phyloP scores from a whole-genome alignment of 2,329 filamentous ascomycete genomes.

The Colletotrichum spaethianum region DNA sequence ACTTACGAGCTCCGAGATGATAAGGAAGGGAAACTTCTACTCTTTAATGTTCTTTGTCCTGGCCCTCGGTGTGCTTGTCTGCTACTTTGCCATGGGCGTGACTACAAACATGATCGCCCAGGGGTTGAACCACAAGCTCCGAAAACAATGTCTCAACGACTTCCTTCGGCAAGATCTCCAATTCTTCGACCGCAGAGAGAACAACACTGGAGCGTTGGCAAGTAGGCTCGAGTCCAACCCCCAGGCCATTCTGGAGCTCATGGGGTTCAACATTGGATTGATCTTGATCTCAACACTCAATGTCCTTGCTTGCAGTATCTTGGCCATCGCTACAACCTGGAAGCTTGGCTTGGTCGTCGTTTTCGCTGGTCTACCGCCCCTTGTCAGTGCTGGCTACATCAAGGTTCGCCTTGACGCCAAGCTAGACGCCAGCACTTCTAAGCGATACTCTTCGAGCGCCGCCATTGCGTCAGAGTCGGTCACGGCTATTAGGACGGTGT shows the following conservation, averaged over 20 bases:
- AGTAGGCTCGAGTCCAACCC: constrained; percentile 55
- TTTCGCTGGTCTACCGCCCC: constrained; percentile 55
- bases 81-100: constrained; percentile 59
- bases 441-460: constrained; percentile 53
- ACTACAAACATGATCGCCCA: constrained; percentile 52
- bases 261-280: constrained; percentile 58
- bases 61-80: constrained; percentile 59
- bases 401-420: constrained; percentile 57
- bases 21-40: constrained; percentile 63
- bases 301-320: constrained; percentile 54
- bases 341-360: constrained; percentile 65
- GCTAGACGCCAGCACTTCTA: constrained; percentile 54
- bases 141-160: constrained; percentile 48
- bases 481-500: constrained; percentile 57
- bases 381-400: constrained; percentile 54
- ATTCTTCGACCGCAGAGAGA: constrained; percentile 59
- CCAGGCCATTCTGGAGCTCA: constrained; percentile 57
- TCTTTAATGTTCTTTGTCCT: constrained; percentile 69
- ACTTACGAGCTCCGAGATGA: constrained; percentile 50
- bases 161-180: constrained; percentile 58
- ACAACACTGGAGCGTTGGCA: constrained; percentile 55
- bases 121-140: constrained; percentile 46
- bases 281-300: constrained; percentile 56
- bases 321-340: constrained; percentile 62
- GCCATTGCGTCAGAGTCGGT: constrained; percentile 60